These are phyloP conservation scores for Penicillium herquei DNA, from an alignment of 495 filamentous ascomycete genomes.

Conservation along the genomic window DNA sequence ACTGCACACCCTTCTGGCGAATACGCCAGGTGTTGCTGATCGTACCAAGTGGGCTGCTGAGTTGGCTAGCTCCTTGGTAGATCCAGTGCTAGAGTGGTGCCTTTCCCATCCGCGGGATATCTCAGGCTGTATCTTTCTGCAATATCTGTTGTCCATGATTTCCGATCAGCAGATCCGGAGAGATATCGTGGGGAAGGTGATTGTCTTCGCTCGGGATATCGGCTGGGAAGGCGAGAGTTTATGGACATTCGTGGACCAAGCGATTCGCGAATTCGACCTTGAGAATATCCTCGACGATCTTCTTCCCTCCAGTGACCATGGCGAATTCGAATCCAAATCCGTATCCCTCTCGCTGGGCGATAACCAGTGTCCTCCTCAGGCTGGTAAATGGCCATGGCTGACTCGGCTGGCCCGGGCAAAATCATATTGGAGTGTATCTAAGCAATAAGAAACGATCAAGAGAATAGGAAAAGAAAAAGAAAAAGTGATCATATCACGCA, in stretches of 20 bases:
- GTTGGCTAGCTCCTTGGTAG: constrained; percentile 22
- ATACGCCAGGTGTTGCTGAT: not conserved
- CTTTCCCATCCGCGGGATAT: constrained; percentile 67
- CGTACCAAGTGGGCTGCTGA: constrained; percentile 20
- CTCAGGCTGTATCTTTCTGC: constrained; percentile 71
- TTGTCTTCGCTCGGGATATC: constrained; percentile 37
- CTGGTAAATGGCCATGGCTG: constrained; percentile 22
- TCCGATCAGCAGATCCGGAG: constrained; percentile 10
- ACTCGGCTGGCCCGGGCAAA: constrained; percentile 27
- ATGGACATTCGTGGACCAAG: constrained; percentile 43
- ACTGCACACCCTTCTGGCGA: constrained; percentile 31
- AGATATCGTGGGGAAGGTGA: constrained; percentile 21
- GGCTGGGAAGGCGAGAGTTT: constrained; percentile 48
- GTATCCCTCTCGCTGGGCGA: not conserved
- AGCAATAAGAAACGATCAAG: not conserved
- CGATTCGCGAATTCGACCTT: constrained; percentile 23
- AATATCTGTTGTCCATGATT: constrained; percentile 46
- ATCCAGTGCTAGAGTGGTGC: constrained; percentile 52
- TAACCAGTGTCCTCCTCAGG: not conserved
- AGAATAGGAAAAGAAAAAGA: not conserved
- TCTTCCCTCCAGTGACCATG: not conserved
- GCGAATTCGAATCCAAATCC: not conserved
- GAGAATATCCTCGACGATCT: constrained; percentile 7
- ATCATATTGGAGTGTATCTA: constrained; percentile 22
- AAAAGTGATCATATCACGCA: constrained; percentile 11